phyloP scores from a whole-genome alignment of 257 asterid genomes.

The Paraleonurus japonicus region DNA sequence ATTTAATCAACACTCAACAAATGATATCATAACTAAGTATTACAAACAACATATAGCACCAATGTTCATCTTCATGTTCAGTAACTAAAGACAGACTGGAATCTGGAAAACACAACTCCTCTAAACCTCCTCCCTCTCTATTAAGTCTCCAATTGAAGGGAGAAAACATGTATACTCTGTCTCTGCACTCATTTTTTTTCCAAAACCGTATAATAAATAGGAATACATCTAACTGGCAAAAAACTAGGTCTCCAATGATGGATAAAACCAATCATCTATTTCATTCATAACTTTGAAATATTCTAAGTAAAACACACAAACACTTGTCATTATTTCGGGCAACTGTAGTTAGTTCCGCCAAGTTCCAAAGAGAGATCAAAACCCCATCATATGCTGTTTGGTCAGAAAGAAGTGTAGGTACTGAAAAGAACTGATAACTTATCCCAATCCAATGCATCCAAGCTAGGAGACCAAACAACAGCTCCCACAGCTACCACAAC shows the following conservation, averaged over 20 bases:
- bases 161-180: not conserved
- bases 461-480: constrained; percentile 39
- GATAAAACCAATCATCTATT: too few relatives aligned
- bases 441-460: constrained; percentile 48
- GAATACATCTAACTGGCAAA: too few relatives aligned
- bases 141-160: not conserved
- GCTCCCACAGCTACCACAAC: constrained; percentile 55
- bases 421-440: constrained; percentile 34
- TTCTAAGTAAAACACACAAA: not conserved
- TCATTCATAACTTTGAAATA: not conserved
- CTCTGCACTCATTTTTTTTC: not conserved
- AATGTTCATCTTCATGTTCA: too few relatives aligned
- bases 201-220: too few relatives aligned
- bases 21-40: not conserved
- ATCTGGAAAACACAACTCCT: not conserved
- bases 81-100: too few relatives aligned
- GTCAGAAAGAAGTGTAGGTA: constrained; percentile 24
- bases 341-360: constrained; percentile 2
- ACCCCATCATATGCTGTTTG: constrained; percentile 1
- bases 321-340: constrained; percentile 24
- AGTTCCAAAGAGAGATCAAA: constrained; percentile 8
- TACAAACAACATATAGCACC: not conserved
- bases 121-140: not conserved
- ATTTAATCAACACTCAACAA: too few relatives aligned
- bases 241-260: too few relatives aligned